Evolutionary conservation across 1,139 yeast genomes (phyloP).

Genomic region (Hansenula sp.): DNA sequence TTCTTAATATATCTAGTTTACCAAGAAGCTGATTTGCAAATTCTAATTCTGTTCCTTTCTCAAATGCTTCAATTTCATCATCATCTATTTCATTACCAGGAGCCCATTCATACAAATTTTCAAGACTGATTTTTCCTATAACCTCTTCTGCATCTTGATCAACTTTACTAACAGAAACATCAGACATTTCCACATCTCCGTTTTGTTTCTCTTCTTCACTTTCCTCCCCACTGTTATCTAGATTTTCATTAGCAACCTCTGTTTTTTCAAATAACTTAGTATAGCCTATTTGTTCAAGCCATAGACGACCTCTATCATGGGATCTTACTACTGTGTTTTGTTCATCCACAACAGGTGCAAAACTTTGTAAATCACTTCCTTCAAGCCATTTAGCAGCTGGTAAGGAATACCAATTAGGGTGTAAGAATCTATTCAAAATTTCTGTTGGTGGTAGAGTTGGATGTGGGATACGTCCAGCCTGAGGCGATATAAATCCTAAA

Average conservation of each 20-base stretch:
- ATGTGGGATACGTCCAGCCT: conserved; percentile 45
- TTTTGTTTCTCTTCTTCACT: conserved; percentile 6
- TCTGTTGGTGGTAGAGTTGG: conserved; percentile 65
- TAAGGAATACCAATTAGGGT: conserved; percentile 83
- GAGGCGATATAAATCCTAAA: conserved; percentile 50
- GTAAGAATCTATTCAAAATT: conserved; percentile 66
- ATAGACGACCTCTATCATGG: conserved; percentile 60
- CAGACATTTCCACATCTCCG: conserved; percentile 8
- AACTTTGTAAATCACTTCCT: conserved; percentile 59
- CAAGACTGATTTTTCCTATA: conserved; percentile 35
- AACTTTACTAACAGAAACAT: conserved; percentile 7
- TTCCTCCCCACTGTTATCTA: conserved; percentile 3
- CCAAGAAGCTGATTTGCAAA: conserved; percentile 53
- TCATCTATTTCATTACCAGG: conserved; percentile 47
- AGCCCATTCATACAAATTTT: conserved; percentile 48
- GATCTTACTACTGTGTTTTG: conserved; percentile 61
- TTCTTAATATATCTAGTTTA: conserved; percentile 60
- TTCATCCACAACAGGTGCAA: conserved; percentile 79
- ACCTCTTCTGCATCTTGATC: conserved; percentile 22
- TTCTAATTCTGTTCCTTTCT: conserved; percentile 42
- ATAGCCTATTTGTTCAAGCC: conserved; percentile 75
- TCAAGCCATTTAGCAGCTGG: conserved; percentile 82
- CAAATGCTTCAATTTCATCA: conserved; percentile 48
- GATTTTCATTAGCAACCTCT: conserved; percentile 11
- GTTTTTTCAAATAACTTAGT: conserved; percentile 38